These are phyloP conservation scores for Alternaria conjuncta DNA, from an alignment of 2,329 filamentous ascomycete genomes.

Conservation along the genomic window DNA sequence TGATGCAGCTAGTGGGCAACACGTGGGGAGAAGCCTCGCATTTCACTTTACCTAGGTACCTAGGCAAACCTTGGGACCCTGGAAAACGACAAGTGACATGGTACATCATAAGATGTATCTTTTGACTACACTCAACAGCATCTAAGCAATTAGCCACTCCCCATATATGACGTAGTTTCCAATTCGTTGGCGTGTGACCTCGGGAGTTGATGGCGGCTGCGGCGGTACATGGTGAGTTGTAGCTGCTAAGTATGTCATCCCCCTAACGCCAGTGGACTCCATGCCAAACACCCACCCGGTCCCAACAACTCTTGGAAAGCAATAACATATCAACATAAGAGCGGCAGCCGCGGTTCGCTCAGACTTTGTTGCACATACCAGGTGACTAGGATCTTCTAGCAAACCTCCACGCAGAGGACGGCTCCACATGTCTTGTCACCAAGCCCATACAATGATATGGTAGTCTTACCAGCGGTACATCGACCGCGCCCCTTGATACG, in stretches of 20 bases:
- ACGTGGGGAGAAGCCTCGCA: neutral
- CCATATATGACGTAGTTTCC: neutral
- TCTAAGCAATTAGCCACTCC: neutral
- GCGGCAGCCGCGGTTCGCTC: neutral
- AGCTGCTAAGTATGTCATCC: neutral
- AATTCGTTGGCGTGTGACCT: neutral
- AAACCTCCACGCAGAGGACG: neutral
- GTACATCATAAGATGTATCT: neutral
- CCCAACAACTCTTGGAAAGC: neutral
- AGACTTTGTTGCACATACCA: neutral
- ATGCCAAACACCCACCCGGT: neutral
- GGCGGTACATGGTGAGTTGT: neutral
- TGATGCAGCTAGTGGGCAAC: constrained; percentile 2
- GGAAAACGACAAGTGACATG: neutral
- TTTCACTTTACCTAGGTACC: neutral
- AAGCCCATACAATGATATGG: neutral
- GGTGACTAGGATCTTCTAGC: neutral
- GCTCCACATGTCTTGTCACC: neutral
- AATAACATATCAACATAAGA: neutral
- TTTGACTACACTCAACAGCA: neutral
- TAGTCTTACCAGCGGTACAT: neutral
- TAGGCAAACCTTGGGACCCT: neutral
- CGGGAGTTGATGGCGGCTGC: neutral
- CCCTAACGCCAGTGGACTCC: neutral
- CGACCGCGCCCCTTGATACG: neutral